Base-by-base conservation (phyloP, 176 grass and related monocot genomes). In the Musa troglodytarum region DNA sequence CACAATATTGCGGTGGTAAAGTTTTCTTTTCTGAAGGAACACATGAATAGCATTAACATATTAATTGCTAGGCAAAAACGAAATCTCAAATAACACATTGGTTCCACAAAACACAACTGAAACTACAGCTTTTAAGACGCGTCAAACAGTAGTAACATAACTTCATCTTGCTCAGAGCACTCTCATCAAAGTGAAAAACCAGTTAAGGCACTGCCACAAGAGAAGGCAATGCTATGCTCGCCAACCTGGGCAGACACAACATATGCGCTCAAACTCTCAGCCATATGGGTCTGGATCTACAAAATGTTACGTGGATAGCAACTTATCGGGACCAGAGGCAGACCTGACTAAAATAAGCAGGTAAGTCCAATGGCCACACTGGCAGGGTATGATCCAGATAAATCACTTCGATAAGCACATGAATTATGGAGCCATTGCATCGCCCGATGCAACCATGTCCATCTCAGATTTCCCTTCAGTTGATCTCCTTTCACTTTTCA, bases 191-290 rank as follows among this genome's bases (percentile, higher is more conserved):
- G 73, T 85, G 17, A 58, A 17, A 29, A 82, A 69, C 74, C 64
- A 84, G 76, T 84, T 80, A 76, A 71, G 74, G 52, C 89, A 90
- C 91, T 99, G 88, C 91, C 96, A 89, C 91, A 86, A 99, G 91
- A 89, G 91, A 89, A 94, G 96, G 91, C 86, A 6, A 52, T 69
- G 75, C 87, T 91, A 92, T 90, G 79, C 78, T 89, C 82, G 86
- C 91, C 91, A 83, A 94, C 96, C 91, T 93, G 88, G 91, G 96
- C 86, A 94, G 86, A 82, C 84, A 87, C 84, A 74, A 77, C 78
- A 85, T 84, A 78, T 80, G 79, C 87, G 81, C 85, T 77, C 29
- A 85, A 83, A 78, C 70, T 76, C 74, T 56, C 74, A 67, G 79
- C 59, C 68, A 75, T 61, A n/a, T 61, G 78, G 78, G 67, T 80